Conservation (phyloP, 2,329 filamentous ascomycete genomes). For the Sporothrix protearum region DNA sequence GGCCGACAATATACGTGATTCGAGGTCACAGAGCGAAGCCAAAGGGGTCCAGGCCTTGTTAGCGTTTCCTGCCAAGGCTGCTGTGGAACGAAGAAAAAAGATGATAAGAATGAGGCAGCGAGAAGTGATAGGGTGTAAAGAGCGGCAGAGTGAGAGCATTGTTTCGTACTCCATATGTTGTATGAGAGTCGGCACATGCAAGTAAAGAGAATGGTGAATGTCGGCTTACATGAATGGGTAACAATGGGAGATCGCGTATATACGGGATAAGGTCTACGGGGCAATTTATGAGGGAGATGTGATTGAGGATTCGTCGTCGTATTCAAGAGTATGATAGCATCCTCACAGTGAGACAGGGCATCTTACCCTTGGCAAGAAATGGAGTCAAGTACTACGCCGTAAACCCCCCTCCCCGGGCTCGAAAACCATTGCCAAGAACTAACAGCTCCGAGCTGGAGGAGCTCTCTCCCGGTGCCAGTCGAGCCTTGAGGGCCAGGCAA, state of each 20-base stretch:
- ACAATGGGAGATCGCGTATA: neutral
- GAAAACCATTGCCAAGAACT: neutral
- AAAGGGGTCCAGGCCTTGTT: neutral
- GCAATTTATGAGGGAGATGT: neutral
- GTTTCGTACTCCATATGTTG: too few species aligned
- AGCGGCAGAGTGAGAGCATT: neutral
- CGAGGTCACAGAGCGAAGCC: neutral
- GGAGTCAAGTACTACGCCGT: neutral
- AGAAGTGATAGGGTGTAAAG: too few species aligned
- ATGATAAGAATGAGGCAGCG: neutral
- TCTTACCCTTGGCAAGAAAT: neutral
- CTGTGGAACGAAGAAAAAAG: neutral
- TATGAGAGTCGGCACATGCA: neutral
- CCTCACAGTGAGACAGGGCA: neutral
- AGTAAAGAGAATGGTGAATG: neutral
- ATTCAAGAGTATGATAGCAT: neutral
- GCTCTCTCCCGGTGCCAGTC: neutral
- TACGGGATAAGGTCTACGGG: neutral
- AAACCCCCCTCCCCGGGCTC: neutral
- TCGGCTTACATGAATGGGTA: neutral
- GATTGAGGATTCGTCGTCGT: too few species aligned
- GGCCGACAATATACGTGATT: neutral
- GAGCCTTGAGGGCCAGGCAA: neutral
- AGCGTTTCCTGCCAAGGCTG: constrained; percentile 13
- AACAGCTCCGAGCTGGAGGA: neutral